phyloP scores from a whole-genome alignment of 345 rosid species.

The Citrus maxima region DNA sequence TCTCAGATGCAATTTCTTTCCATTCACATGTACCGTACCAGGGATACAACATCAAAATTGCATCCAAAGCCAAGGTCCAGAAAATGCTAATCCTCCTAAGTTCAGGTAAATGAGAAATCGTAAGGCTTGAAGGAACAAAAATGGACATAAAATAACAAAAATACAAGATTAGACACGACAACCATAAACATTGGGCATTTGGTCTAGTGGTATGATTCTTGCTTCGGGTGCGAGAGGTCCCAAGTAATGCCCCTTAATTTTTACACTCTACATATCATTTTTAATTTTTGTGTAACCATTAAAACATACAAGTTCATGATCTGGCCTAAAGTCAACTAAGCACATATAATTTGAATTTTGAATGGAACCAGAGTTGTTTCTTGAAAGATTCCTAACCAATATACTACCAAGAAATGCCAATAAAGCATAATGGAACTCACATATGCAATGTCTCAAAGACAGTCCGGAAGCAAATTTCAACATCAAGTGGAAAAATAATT shows the following conservation, averaged over 20 bases:
- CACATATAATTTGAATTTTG: not conserved
- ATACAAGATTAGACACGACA: too few species aligned
- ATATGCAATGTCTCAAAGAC: not conserved
- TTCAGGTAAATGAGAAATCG: not conserved
- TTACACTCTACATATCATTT: not conserved
- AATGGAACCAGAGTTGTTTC: not conserved
- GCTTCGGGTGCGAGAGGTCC: conserved; percentile 89
- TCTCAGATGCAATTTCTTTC: not conserved
- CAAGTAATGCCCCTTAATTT: conserved; percentile 54
- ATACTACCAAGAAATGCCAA: not conserved
- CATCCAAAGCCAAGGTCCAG: not conserved
- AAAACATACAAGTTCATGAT: not conserved
- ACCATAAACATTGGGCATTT: conserved; percentile 28
- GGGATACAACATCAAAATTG: not conserved
- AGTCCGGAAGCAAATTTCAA: not conserved
- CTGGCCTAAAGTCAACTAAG: not conserved
- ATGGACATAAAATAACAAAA: not conserved
- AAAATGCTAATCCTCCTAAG: not conserved
- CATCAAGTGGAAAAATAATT: not conserved
- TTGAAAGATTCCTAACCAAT: not conserved
- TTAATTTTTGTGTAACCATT: not conserved
- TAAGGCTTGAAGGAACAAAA: not conserved
- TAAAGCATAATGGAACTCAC: not conserved
- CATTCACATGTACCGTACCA: too few species aligned
- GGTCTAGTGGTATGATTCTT: conserved; percentile 79